Evolutionary conservation across 1,284 basidiomycete species (phyloP), one percentile per base, ranked within the genome.

Genomic region (Cystobasidium slooffiae): DNA sequence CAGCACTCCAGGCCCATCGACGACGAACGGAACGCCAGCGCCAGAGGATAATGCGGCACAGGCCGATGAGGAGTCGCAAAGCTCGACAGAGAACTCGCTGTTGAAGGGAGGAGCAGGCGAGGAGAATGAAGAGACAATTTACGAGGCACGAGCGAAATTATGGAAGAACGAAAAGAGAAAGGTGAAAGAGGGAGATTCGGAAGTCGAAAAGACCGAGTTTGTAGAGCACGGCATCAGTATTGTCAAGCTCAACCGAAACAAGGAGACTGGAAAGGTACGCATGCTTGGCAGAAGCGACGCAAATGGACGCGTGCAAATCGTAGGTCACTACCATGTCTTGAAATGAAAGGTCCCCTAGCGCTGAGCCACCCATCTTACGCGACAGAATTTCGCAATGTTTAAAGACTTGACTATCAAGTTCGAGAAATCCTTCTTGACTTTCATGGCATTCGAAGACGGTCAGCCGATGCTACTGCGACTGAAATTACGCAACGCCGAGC

Each of bases 211-310:
- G n/a, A 75, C 68, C 4, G 76, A 31, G 3, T 59, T 56, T 8
- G 24, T 58, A 4, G 74, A 76, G 0, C 39, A 76, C 4, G 78
- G 78, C 3, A 41, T 78, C 37, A 77, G 65, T 6, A 76, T 69
- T 3, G 68, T 79, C 6, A 47, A 55, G 20, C 20, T 79, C 61
- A 79, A 79, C 69, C 64, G 77, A 63, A 63, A 72, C 46, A 68
- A 76, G 43, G 76, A 53, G 3, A 77, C 73, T 43, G 74, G 72
- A 44, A 75, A 72, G 43, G 75, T 74, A 72, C 49, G 79, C 61
- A 51, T 79, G 67, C 66, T 79, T 51, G 77, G 74, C n/a, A 53
- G 79, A 43, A 74, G 78, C 56, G 78, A 78, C 10, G 76, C 69
- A 16, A 79, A 76, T 37, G 77, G 76, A 14, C 52, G 44, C 1